These are phyloP conservation scores for Boletus rufocinnamomeus DNA, from an alignment of 768 basidiomycete genomes.

Conservation along the genomic window DNA sequence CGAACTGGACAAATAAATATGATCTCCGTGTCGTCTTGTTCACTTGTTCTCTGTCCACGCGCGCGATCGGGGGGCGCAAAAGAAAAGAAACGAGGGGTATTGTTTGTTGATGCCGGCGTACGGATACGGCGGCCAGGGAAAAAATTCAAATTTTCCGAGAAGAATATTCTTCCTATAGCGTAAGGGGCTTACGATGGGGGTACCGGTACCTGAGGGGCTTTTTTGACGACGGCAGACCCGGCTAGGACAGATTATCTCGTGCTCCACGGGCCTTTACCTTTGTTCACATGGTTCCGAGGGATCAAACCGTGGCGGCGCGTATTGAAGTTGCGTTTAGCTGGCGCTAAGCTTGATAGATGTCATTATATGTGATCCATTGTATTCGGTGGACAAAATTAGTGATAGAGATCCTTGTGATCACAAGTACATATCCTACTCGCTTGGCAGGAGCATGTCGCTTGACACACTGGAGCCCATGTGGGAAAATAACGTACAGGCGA, in stretches of 20 bases:
- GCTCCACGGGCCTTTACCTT: not conserved
- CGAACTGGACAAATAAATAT: not conserved
- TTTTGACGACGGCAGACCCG: constrained; percentile 2
- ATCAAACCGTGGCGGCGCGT: not conserved
- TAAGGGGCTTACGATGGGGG: constrained; percentile 14
- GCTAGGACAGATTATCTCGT: not conserved
- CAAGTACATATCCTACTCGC: not conserved
- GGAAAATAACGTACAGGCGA: constrained; percentile 4
- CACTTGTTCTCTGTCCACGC: constrained; percentile 5
- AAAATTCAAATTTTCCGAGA: constrained; percentile 6
- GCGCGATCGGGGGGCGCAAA: not conserved
- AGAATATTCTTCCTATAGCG: constrained; percentile 14
- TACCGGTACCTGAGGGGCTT: constrained; percentile 12
- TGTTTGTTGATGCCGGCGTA: not conserved
- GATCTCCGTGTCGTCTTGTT: constrained; percentile 6
- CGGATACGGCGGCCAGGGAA: constrained; percentile 11
- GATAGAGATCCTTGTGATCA: constrained; percentile 1
- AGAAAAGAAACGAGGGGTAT: not conserved
- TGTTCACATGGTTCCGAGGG: not conserved
- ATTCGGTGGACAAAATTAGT: not conserved
- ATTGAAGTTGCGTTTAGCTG: not conserved
- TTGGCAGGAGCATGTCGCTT: constrained; percentile 2
- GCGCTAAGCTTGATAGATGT: not conserved
- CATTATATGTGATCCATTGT: not conserved
- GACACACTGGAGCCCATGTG: constrained; percentile 6